phyloP scores from a whole-genome alignment of 306 rosid species.

The Ormosia emarginata region DNA sequence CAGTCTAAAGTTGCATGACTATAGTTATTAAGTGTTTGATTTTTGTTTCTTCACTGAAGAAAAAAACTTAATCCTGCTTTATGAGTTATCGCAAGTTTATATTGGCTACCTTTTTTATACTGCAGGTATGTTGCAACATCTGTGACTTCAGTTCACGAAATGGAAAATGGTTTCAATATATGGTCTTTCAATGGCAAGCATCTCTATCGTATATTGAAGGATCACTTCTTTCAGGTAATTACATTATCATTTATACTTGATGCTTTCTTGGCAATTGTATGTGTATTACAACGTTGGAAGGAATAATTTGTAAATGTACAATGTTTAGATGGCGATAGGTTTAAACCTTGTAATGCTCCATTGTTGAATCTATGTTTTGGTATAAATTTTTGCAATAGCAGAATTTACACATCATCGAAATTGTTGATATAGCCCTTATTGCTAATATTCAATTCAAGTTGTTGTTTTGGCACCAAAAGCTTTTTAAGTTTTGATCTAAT shows the following conservation, averaged over 20 bases:
- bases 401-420: background rate
- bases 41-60: background rate
- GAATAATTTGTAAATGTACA: background rate
- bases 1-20: background rate
- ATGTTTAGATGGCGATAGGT: background rate
- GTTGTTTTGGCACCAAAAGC: background rate
- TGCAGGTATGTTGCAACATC: slow-evolving; percentile 84
- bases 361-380: background rate
- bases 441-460: background rate
- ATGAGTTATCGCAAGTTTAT: background rate
- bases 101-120: background rate
- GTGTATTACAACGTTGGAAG: background rate
- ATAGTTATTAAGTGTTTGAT: background rate
- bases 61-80: background rate
- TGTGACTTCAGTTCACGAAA: slow-evolving; percentile 91
- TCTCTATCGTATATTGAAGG: slow-evolving; percentile 73
- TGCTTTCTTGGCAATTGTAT: background rate
- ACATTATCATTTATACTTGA: background rate
- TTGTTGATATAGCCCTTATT: background rate
- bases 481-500: background rate
- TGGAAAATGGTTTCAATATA: slow-evolving; percentile 92
- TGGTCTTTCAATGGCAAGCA: slow-evolving; percentile 94
- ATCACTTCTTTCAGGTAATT: slow-evolving; percentile 82
- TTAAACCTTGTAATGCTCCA: background rate
- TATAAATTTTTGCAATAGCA: background rate